Conservation (phyloP, 2,329 filamentous ascomycete genomes). For the Colletotrichum acutatum region DNA sequence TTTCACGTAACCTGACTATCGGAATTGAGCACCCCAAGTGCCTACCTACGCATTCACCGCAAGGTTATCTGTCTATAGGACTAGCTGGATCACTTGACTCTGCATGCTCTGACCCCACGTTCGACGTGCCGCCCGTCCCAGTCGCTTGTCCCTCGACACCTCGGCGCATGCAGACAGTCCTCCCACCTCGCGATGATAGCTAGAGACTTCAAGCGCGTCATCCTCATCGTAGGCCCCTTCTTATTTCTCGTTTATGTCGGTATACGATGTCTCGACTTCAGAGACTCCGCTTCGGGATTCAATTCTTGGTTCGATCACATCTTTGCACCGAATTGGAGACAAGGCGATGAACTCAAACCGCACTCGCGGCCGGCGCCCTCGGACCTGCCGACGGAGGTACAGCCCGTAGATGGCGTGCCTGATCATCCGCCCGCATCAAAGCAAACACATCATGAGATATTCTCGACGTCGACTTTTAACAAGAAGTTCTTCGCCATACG, state of each 20-base stretch:
- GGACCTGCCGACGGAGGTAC: conserved; percentile 52
- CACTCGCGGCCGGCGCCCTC: conserved; percentile 46
- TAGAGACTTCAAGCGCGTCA: conserved; percentile 45
- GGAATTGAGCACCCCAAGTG: neutral
- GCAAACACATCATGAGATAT: conserved; percentile 50
- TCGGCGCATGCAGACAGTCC: neutral
- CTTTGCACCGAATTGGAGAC: conserved; percentile 26
- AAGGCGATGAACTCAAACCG: conserved; percentile 25
- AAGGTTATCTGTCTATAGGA: neutral
- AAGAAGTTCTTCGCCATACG: conserved; percentile 60
- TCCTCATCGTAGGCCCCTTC: conserved; percentile 44
- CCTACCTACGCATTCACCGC: neutral
- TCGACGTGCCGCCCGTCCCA: neutral
- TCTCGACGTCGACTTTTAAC: conserved; percentile 57
- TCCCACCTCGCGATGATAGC: conserved; percentile 43
- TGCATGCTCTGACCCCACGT: neutral
- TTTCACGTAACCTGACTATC: neutral
- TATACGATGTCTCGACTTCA: conserved; percentile 21
- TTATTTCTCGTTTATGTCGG: conserved; percentile 45
- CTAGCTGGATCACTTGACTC: neutral
- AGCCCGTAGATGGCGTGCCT: conserved; percentile 1
- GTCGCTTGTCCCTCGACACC: neutral
- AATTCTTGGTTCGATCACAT: conserved; percentile 23
- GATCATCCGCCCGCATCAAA: neutral
- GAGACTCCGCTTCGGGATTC: neutral